Conservation (phyloP, 2,329 filamentous ascomycete genomes). For the Aspergillus floridensis region DNA sequence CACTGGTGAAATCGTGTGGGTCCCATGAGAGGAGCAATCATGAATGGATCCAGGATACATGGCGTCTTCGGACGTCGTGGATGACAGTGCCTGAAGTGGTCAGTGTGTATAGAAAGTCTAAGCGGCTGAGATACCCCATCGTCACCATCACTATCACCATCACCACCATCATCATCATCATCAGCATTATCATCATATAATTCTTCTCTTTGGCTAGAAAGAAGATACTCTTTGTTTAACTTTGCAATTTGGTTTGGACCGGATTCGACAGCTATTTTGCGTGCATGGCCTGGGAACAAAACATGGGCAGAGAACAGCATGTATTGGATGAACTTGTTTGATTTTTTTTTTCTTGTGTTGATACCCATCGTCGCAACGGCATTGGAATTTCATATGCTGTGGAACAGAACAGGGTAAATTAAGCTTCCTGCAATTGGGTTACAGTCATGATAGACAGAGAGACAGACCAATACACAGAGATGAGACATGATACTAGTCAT, state of each 20-base stretch:
- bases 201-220: slow-evolving; percentile 13
- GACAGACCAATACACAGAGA: neutral
- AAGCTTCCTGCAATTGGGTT: neutral
- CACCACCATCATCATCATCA: neutral
- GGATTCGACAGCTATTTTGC: neutral
- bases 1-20: neutral
- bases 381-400: neutral
- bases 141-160: neutral
- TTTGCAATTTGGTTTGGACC: neutral
- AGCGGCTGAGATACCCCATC: slow-evolving; percentile 19
- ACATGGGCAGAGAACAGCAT: neutral
- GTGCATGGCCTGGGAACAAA: slow-evolving; percentile 1
- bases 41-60: neutral
- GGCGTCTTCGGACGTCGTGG: neutral
- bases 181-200: slow-evolving; percentile 6
- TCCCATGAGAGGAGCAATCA: neutral
- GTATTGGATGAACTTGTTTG: slow-evolving; percentile 4
- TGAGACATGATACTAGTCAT: neutral
- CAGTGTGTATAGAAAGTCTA: slow-evolving; percentile 12
- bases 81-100: neutral
- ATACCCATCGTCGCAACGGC: neutral
- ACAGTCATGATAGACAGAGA: no score
- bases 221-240: slow-evolving; percentile 1
- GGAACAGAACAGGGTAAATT: neutral
- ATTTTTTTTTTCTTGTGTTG: slow-evolving; percentile 2